These are phyloP conservation scores for Phytophthora litchii DNA, from an alignment of 352 stramenopile species.

Conservation along the genomic window DNA sequence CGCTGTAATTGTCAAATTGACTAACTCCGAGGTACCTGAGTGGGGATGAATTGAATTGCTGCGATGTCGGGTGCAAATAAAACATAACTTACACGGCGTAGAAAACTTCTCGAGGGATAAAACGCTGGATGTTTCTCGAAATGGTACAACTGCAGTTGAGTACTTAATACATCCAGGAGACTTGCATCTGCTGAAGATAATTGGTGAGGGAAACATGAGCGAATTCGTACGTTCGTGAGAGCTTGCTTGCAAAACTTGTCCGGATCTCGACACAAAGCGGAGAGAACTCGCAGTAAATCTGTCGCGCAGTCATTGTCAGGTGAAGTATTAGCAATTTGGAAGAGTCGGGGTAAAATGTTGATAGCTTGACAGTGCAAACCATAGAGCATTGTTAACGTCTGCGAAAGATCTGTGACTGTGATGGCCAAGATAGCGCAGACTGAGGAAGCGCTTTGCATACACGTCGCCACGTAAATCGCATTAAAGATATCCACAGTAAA, in stretches of 20 bases:
- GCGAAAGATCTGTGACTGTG: constrained; percentile 14
- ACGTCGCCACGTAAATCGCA: no score
- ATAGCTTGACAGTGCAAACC: constrained; percentile 6
- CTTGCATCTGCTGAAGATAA: constrained; percentile 1
- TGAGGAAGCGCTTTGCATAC: no score
- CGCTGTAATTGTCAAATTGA: constrained; percentile 7
- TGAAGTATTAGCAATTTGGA: neutral
- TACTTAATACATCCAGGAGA: constrained; percentile 13
- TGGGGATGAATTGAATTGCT: constrained; percentile 8
- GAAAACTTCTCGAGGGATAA: constrained; percentile 3
- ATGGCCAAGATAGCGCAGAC: constrained; percentile 11
- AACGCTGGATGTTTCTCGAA: constrained; percentile 9
- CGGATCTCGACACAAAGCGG: constrained; percentile 9
- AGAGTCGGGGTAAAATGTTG: neutral
- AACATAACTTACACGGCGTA: neutral
- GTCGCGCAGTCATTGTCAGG: neutral
- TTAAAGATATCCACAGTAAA: no score
- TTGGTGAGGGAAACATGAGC: constrained; percentile 14
- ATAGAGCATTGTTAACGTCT: constrained; percentile 21
- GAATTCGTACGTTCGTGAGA: constrained; percentile 2
- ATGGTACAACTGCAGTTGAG: constrained; percentile 11
- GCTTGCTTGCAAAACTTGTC: constrained; percentile 9
- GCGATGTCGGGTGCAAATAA: neutral
- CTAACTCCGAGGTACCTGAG: neutral
- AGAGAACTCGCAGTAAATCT: constrained; percentile 3